Evolutionary conservation across 495 filamentous ascomycete species (phyloP), one percentile per base, ranked within the genome.

Genomic region (Daldinia grandis): DNA sequence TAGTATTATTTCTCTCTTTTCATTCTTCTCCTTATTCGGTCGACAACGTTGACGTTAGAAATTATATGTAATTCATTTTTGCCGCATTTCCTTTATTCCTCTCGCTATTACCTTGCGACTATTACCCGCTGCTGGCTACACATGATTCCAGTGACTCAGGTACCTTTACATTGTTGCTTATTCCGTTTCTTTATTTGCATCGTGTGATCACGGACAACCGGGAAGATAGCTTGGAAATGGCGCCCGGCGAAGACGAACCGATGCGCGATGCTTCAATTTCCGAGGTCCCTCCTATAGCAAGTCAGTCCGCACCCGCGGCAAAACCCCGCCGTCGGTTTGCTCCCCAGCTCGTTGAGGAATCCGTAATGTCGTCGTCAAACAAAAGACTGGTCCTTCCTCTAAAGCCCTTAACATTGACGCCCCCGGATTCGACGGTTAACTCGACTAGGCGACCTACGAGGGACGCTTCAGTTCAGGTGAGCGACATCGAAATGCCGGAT

Each of bases 321-420:
- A 81, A 81, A 49, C 78, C 78, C n/a, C 77, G 76, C 51, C 76
- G 80, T 54, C 80, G 77, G 64, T 85, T 89, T 61, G 74, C 80
- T 35, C 85, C 86, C 5, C 81, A 90, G 70, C 83, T 86, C 4
- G 80, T 88, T 40, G 87, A 89, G 66, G 88, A 84, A 17, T 78
- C 82, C 19, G 82, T 83, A 7, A 82, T 83, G 60, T 84, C 81
- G 25, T 74, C 71, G 17, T 62, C 70, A 15, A 61, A 42, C 58
- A 68, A 63, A 56, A 70, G 25, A 35, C 54, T 51, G 50, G 66
- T 50, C 4, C 59, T 63, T 12, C 25, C 14, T 47, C 19, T 28
- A 21, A 51, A 62, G 24, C 28, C 25, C 61, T 40, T 56, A 33
- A 50, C 44, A 54, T 58, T 60, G 27, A 74, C 68, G 19, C 72